Evolutionary conservation across 108 stramenopile genomes (phyloP).

Genomic region (Nitzschia sp.): DNA sequence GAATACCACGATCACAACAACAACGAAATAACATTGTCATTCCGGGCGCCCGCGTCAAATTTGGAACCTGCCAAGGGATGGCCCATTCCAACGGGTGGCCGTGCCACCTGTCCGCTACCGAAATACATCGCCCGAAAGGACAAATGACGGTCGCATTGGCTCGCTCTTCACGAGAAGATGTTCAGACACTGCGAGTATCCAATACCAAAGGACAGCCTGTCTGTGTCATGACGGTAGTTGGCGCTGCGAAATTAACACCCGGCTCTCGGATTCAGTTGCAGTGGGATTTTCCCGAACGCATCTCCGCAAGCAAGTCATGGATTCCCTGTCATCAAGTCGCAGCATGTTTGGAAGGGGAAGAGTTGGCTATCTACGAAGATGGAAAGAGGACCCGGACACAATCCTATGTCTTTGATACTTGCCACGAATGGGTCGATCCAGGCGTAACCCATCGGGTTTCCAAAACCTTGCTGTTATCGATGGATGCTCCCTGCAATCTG

Average conservation of each 20-base stretch:
- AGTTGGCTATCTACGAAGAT: slow-evolving; percentile 43
- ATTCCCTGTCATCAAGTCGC: slow-evolving; percentile 55
- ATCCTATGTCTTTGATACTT: slow-evolving; percentile 50
- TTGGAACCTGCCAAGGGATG: slow-evolving; percentile 34
- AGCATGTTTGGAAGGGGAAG: slow-evolving; percentile 56
- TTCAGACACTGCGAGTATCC: slow-evolving; percentile 48
- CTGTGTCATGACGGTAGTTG: slow-evolving; percentile 50
- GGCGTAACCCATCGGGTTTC: slow-evolving; percentile 43
- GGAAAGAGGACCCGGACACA: slow-evolving; percentile 37
- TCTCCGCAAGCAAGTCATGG: slow-evolving; percentile 12
- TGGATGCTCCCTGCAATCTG: slow-evolving; percentile 43
- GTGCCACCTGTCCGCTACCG: slow-evolving; percentile 44
- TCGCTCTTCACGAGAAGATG: slow-evolving; percentile 6
- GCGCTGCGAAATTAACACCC: slow-evolving; percentile 33
- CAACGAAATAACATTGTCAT: background rate
- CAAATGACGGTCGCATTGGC: slow-evolving; percentile 38
- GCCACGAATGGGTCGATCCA: slow-evolving; percentile 50
- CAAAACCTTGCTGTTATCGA: slow-evolving; percentile 32
- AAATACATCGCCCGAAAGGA: slow-evolving; percentile 40
- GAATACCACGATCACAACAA: slow-evolving; percentile 17
- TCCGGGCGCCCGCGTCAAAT: slow-evolving; percentile 32
- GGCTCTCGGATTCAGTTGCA: slow-evolving; percentile 45
- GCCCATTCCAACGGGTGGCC: slow-evolving; percentile 55
- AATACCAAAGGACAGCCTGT: slow-evolving; percentile 31
- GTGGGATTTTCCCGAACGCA: slow-evolving; percentile 47